These are phyloP conservation scores for Penicillium hordei DNA, from an alignment of 2,329 filamentous ascomycete species.

Conservation along the genomic window DNA sequence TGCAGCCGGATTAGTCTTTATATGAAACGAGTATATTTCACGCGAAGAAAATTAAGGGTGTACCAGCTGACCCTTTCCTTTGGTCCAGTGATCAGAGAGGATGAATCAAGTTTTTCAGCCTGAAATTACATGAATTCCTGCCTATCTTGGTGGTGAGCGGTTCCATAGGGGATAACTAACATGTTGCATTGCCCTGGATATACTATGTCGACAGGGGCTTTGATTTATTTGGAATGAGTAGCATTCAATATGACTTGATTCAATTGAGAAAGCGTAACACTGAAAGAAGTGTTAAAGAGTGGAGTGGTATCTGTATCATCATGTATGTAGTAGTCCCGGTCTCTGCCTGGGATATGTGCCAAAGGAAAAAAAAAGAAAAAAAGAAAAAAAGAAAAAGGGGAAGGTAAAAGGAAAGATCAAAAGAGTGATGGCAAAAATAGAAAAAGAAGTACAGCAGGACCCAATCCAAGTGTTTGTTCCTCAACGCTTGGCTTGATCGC, in stretches of 20 bases:
- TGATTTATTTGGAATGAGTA: neutral
- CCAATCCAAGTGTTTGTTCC: neutral
- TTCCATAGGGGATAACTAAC: neutral
- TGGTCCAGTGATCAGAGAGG: neutral
- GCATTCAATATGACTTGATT: neutral
- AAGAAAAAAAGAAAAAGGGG: constrained; percentile 10
- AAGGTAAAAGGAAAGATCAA: constrained; percentile 6
- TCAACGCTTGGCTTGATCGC: constrained; percentile 51
- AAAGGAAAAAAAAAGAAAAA: constrained; percentile 2
- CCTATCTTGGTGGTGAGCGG: too few relatives aligned
- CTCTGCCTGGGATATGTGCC: constrained; percentile 10
- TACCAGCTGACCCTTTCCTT: too few relatives aligned
- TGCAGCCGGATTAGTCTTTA: neutral
- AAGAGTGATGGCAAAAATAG: constrained; percentile 1
- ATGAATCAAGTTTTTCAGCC: neutral
- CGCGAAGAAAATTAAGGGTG: neutral
- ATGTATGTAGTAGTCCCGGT: constrained; percentile 7
- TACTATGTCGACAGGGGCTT: too few relatives aligned
- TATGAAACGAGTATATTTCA: neutral
- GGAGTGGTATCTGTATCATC: constrained; percentile 27
- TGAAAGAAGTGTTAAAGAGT: constrained; percentile 13
- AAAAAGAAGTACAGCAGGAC: neutral
- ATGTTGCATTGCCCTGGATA: neutral
- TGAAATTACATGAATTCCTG: neutral
- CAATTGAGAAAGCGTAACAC: neutral